phyloP scores from a whole-genome alignment of 805 yeast species.

The Candida sakaeoensis region DNA sequence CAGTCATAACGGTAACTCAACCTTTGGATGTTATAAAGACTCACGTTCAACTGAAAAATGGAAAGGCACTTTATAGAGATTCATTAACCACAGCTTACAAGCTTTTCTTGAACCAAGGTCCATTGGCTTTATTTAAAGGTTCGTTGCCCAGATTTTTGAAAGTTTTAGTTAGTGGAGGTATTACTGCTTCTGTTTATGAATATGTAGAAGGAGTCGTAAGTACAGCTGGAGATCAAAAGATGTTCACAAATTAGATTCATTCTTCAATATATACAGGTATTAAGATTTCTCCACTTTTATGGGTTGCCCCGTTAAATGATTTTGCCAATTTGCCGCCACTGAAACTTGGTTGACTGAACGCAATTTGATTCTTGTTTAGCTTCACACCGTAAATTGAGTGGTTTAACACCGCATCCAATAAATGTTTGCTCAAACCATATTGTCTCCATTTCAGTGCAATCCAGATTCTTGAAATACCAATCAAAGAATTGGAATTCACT shows the following conservation, averaged over 20 bases:
- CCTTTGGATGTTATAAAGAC: conserved; percentile 88
- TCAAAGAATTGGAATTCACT: conserved; percentile 26
- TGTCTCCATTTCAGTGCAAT: conserved; percentile 45
- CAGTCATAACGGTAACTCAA: conserved; percentile 77
- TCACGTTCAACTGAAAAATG: conserved; percentile 75
- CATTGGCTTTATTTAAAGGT: conserved; percentile 31
- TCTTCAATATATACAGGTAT: conserved; percentile 44
- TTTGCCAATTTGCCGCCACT: conserved; percentile 60
- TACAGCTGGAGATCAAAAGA: conserved; percentile 29
- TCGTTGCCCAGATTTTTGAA: conserved; percentile 38
- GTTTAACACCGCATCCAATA: conserved; percentile 42
- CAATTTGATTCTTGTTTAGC: conserved; percentile 43
- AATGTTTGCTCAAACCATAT: conserved; percentile 43
- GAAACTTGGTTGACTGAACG: conserved; percentile 72
- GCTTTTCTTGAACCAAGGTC: conserved; percentile 30
- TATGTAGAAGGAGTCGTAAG: conserved; percentile 29
- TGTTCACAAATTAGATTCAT: conserved; percentile 20
- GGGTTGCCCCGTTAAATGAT: conserved; percentile 52
- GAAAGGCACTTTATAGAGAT: conserved; percentile 55
- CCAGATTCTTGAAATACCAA: conserved; percentile 44
- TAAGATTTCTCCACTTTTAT: conserved; percentile 47
- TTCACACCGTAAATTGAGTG: conserved; percentile 48
- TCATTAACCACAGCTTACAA: conserved; percentile 47
- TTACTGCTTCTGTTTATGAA: conserved; percentile 37
- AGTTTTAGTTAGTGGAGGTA: conserved; percentile 38